Evolutionary conservation across 2,329 filamentous ascomycete species (phyloP), one percentile per base, ranked within the genome.

Genomic region (Ophiosphaerella korrae): DNA sequence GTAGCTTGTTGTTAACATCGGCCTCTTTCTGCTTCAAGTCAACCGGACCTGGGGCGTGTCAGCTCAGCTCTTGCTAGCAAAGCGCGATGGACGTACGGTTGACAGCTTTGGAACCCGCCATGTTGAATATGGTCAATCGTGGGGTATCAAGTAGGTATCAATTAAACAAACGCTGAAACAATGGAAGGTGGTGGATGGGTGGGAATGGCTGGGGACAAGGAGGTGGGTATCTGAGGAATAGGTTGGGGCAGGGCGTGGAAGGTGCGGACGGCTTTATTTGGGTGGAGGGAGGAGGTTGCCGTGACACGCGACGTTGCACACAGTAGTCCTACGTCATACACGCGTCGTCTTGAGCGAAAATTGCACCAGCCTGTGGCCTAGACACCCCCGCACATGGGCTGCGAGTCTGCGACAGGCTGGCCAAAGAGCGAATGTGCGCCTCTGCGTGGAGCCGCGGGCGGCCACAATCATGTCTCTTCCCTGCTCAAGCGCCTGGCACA

Each of bases 1-100:
- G 92, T 44, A 99, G 86, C 81, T 99, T 99, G 73, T 87, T 85
- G 77, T 94, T 94, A 42, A 97, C 88, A 73, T 96, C 84, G 70
- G 78, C 83, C 79, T 96, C 90, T 82, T 92, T 93, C 74, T 84
- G 75, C 78, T 88, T 87, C 54, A 82, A 67, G 74, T 94, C 83
- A 56, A 84, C 87, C 29, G 90, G 90, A 64, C 63, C 63, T 66
- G 42, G 11, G 14, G 3, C 14, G 26, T 92, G 68, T 93, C 88
- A 50, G 69, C 57, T 33, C 62, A 58, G 38, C 23, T 9, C 24
- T 14, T 41, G 23, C 18, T 24, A 32, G 11, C 34, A 42, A 38
- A 39, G 50, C 45, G 45, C 45, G 42, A 32, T 23, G 34, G 26
- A 56, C 63, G 48, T 54, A 66, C 63, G 60, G 50, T 66, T 66